Percentiles rank a stretch among this genome's conserved stretches.
Conservation (phyloP, 2,329 filamentous ascomycete genomes). For the Tolypocladium endophyticum region DNA sequence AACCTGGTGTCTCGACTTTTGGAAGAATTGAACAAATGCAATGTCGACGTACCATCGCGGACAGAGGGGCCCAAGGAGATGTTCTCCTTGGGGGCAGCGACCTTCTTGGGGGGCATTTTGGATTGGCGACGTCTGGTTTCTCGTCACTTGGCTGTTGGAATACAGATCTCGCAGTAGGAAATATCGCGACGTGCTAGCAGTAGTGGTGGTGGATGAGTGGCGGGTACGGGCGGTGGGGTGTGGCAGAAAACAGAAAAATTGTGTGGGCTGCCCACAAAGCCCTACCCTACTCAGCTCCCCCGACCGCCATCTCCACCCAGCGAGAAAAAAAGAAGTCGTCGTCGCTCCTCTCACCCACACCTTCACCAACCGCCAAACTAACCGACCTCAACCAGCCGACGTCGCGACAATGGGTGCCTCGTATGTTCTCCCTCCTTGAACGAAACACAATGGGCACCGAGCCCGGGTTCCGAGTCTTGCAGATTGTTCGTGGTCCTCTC, state of each 20-base stretch:
- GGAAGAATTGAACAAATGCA: background rate
- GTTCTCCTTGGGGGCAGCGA: conserved; percentile 84
- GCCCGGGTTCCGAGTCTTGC: conserved; percentile 41
- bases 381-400: conserved; percentile 27
- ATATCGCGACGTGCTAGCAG: conserved; percentile 11
- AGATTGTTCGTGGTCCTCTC: conserved; percentile 79
- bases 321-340: conserved; percentile 8
- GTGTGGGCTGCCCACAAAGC: conserved; percentile 16
- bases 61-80: conserved; percentile 95
- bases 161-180: conserved; percentile 15
- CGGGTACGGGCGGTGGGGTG: conserved; percentile 21
- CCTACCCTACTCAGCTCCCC: conserved; percentile 19
- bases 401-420: conserved; percentile 36
- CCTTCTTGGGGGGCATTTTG: conserved; percentile 94
- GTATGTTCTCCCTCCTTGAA: conserved; percentile 39
- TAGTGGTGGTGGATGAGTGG: conserved; percentile 15
- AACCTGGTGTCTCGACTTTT: background rate
- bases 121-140: conserved; percentile 25
- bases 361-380: conserved; percentile 24
- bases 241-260: conserved; percentile 22
- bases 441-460: conserved; percentile 20
- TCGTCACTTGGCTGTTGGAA: conserved; percentile 24
- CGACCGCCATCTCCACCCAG: background rate
- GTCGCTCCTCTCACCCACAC: conserved; percentile 5
- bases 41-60: conserved; percentile 66